A percentile compares a stretch with the other conserved stretches of the same genome.
Evolutionary conservation across 805 yeast genomes (phyloP).

Genomic region (Saturnispora ahearnii): DNA sequence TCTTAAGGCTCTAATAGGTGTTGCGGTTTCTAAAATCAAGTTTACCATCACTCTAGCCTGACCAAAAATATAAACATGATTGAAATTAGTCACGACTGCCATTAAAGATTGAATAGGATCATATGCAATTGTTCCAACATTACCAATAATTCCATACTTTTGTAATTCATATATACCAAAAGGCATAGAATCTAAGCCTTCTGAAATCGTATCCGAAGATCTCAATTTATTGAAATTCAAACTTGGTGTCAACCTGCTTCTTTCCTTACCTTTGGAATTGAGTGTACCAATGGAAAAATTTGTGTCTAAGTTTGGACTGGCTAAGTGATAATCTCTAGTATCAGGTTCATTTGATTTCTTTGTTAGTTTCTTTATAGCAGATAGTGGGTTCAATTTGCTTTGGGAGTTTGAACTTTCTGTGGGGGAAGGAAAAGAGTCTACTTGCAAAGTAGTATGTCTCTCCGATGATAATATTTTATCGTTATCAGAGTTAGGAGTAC

Average conservation of each 20-base stretch:
- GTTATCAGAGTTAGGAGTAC: background rate
- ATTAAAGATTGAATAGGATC: conserved; percentile 85
- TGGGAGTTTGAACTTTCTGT: background rate
- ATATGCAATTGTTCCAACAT: conserved; percentile 57
- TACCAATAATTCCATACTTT: conserved; percentile 54
- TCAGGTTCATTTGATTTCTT: conserved; percentile 10
- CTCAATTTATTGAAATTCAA: conserved; percentile 13
- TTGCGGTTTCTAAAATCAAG: conserved; percentile 42
- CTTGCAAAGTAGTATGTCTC: no score
- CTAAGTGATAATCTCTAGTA: conserved; percentile 13
- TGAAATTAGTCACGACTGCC: conserved; percentile 67
- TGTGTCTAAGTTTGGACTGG: conserved; percentile 14
- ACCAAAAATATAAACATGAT: conserved; percentile 73
- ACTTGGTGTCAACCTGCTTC: conserved; percentile 5
- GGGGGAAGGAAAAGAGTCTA: background rate
- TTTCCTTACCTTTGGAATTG: background rate
- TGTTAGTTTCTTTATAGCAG: conserved; percentile 10
- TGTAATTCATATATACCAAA: conserved; percentile 27
- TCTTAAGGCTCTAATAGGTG: conserved; percentile 44
- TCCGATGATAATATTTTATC: background rate
- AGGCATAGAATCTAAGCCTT: conserved; percentile 23
- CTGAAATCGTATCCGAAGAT: conserved; percentile 20
- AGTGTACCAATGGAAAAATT: conserved; percentile 4
- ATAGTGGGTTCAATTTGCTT: conserved; percentile 9
- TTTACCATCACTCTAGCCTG: conserved; percentile 70